Evolutionary conservation across 225 moss, liverwort and hornwort genomes (phyloP).

Genomic region (Sphagnum contortum): DNA sequence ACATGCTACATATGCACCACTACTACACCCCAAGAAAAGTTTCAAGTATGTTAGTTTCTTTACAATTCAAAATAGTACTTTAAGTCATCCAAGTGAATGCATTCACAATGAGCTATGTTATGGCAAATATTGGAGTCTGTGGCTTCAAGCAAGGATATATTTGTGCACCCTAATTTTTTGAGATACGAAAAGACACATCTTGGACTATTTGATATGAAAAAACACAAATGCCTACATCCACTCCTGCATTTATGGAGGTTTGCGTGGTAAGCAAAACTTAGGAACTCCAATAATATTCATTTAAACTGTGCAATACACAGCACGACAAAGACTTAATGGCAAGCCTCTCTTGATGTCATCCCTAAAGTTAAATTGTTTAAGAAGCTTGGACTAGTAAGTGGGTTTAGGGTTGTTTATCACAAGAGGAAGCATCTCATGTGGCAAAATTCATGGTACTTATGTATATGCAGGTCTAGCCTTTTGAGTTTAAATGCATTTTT

Average conservation of each 20-base stretch:
- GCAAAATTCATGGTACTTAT: too few species aligned
- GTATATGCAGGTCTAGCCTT: too few species aligned
- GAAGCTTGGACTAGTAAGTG: constrained; percentile 10
- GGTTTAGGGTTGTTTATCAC: too few species aligned
- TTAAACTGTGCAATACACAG: constrained; percentile 35
- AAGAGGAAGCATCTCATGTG: too few species aligned
- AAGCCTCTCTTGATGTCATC: constrained; percentile 42
- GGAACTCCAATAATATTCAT: constrained; percentile 38
- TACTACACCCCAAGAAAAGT: constrained; percentile 76
- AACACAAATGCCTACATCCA: constrained; percentile 19
- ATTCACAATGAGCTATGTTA: too few species aligned
- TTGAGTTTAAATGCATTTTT: too few species aligned
- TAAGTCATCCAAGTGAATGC: too few species aligned
- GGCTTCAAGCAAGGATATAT: too few species aligned
- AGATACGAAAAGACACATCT: too few species aligned
- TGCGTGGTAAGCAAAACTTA: constrained; percentile 29
- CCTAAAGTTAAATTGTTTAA: constrained; percentile 43
- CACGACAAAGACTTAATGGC: constrained; percentile 29
- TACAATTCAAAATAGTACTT: too few species aligned
- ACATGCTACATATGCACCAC: constrained; percentile 76
- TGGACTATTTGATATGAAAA: constrained; percentile 10
- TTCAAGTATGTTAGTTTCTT: constrained; percentile 32
- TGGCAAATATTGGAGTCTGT: too few species aligned
- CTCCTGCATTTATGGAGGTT: constrained; percentile 42
- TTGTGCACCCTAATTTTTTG: too few species aligned